Conservation (phyloP, 108 stramenopile species). For the Discostella pseudostelligera region DNA sequence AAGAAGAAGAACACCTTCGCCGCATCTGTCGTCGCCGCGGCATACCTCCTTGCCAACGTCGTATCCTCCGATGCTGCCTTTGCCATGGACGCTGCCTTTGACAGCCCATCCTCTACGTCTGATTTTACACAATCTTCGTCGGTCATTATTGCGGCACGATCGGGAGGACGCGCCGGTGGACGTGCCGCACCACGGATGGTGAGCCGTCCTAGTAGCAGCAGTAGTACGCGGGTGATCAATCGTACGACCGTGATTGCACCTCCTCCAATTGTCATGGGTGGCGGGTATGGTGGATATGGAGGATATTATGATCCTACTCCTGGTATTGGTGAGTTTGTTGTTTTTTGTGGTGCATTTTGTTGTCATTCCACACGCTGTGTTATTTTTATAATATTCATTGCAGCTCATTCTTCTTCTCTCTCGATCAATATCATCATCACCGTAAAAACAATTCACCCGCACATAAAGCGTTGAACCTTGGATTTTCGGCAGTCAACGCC, state of each 20-base stretch:
- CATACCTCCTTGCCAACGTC: conserved; percentile 31
- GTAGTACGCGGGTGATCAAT: conserved; percentile 31
- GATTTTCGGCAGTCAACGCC: conserved; percentile 34
- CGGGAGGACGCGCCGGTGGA: conserved; percentile 46
- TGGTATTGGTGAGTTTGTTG: conserved; percentile 21
- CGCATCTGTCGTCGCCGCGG: conserved; percentile 37
- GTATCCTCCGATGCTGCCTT: conserved; percentile 28
- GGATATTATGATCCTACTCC: conserved; percentile 43
- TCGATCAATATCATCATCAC: neutral
- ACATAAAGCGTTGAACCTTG: conserved; percentile 30
- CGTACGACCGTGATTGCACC: conserved; percentile 21
- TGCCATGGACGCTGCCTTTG: conserved; percentile 18
- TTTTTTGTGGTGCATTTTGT: too few relatives aligned
- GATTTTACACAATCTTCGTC: conserved; percentile 26
- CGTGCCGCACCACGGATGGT: conserved; percentile 19
- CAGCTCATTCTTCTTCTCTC: neutral
- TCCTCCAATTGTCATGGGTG: conserved; percentile 34
- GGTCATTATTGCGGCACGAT: conserved; percentile 27
- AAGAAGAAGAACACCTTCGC: conserved; percentile 38
- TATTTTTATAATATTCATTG: neutral
- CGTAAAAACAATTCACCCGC: too few relatives aligned
- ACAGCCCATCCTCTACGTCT: neutral
- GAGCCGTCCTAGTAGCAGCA: conserved; percentile 2
- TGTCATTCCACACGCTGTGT: too few relatives aligned
- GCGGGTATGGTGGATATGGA: conserved; percentile 37